Evolutionary conservation across 106 monocot genomes (phyloP).

Genomic region (Agapanthus africanus): DNA sequence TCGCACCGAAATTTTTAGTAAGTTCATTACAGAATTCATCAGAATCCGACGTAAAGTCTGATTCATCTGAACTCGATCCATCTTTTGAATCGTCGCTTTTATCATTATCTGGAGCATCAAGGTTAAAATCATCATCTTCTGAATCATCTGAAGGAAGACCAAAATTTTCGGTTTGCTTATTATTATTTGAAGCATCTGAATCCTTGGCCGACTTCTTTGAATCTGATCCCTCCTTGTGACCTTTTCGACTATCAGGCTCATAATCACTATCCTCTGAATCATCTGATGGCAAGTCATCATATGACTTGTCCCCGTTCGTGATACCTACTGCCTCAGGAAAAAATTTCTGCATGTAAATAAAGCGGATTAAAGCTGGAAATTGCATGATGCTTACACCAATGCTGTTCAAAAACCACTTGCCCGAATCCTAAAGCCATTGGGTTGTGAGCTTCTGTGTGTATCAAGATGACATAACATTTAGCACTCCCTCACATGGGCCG

Average conservation of each 20-base stretch:
- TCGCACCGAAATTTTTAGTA: constrained; percentile 19
- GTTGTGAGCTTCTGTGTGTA: neutral
- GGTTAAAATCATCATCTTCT: constrained; percentile 88
- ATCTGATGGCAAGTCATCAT: constrained; percentile 61
- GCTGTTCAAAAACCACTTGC: too few species aligned
- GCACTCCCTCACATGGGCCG: too few species aligned
- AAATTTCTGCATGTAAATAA: constrained; percentile 49
- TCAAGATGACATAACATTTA: neutral
- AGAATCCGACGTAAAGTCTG: constrained; percentile 89
- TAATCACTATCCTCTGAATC: constrained; percentile 78
- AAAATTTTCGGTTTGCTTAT: too few species aligned
- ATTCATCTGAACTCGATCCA: constrained; percentile 47
- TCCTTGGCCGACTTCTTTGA: constrained; percentile 9
- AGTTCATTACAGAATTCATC: constrained; percentile 57
- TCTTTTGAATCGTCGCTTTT: constrained; percentile 22
- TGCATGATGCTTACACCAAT: neutral
- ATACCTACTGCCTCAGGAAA: constrained; percentile 79
- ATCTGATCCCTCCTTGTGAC: neutral
- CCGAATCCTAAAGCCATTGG: too few species aligned
- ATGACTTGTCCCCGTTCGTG: constrained; percentile 28
- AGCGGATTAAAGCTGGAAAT: neutral
- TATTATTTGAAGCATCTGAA: constrained; percentile 92
- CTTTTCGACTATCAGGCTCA: constrained; percentile 33
- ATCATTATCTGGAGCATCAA: constrained; percentile 32
- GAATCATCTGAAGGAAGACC: too few species aligned